Evolutionary conservation across 306 rosid genomes (phyloP), one percentile per base, ranked within the genome.

Genomic region (Pterocarpus macrocarpus): DNA sequence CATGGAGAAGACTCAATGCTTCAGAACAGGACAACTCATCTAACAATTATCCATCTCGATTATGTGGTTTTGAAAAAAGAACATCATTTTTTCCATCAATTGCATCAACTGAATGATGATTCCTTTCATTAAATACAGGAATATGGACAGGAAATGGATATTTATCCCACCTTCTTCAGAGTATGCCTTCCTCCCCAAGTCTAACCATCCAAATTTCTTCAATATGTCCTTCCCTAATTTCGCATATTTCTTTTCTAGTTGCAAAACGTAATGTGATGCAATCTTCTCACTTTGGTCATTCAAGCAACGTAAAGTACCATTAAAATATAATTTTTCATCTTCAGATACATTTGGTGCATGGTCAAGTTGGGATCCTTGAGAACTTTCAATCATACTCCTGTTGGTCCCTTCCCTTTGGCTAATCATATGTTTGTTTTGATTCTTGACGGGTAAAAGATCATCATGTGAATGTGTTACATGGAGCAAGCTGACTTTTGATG

Each of bases 151-250:
- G 98, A 87, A 95, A 85, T 87, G 85, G 79, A 93, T 88, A 82
- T 88, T 80, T n/a, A 65, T 61, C 66, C 94, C 94, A 69, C 90
- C 90, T 83, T 90, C 93, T 30, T 77, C 70, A 12, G 92, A 83
- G 81, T 81, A 84, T 69, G 85, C 97, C 81, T 93, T 95, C 89
- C 96, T 90, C 64, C 82, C 87, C 55, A 89, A 72, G 82, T 93
- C 99, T 83, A 95, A 86, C 98, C 99, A 95, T 55, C 92, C 92
- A 85, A 90, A 93, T 88, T 88, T 90, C 88, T 95, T 95, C 91
- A 93, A 82, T 71, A 91, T 72, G 78, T 93, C 97, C 90, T 95
- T 95, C 69, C 91, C 99, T 39, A 83, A 82, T 82, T 95, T 93
- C 39, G 97, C 99, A 80, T 86, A 77, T 77, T 89, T 89, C 80